Evolutionary conservation across 768 basidiomycete species (phyloP), one percentile per base, ranked within the genome.

Genomic region (Lyophyllum shimeji): DNA sequence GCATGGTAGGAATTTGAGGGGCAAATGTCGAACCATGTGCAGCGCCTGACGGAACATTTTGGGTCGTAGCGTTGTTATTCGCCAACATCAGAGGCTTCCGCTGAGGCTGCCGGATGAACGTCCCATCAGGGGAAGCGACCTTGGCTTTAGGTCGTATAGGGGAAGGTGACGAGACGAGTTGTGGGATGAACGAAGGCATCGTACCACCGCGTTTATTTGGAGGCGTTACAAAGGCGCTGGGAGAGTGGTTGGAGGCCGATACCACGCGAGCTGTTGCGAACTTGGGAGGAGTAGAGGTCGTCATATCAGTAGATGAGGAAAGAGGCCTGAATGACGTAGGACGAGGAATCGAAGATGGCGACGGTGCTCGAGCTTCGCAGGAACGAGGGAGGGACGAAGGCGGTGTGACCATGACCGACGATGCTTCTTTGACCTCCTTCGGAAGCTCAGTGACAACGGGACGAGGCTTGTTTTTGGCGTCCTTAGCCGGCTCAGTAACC

Each of bases 21-120:
- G 77, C 77, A 78, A 73, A 76, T 59, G 74, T 74, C 83, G 83
- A 86, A 84, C 85, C 83, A 79, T 85, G 82, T 80, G 73, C 34
- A 58, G 57, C 64, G 56, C 57, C 58, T 46, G 53, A 48, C 46
- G 56, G 20, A 33, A 48, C 52, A 61, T 66, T 61, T 57, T 63
- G 63, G 59, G 53, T 61, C 56, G 65, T 68, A 56, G 60, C 46
- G 62, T 58, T 57, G 56, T 65, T 64, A 55, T 48, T 65, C 57
- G 60, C 58, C 59, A 69, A 55, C 57, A 68, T 61, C 55, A 71
- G 60, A 50, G 76, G 71, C 62, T 72, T 76, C 51, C 75, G 81
- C 56, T 63, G 65, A 13, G 76, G 77, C 54, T 76, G 78, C 39
- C 72, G 78, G 56, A 77, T 76, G 55, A 78, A 80, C 8, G 76